phyloP scores from a whole-genome alignment of 2,329 filamentous ascomycete genomes.

The Aspergillus pseudoviridinutans region DNA sequence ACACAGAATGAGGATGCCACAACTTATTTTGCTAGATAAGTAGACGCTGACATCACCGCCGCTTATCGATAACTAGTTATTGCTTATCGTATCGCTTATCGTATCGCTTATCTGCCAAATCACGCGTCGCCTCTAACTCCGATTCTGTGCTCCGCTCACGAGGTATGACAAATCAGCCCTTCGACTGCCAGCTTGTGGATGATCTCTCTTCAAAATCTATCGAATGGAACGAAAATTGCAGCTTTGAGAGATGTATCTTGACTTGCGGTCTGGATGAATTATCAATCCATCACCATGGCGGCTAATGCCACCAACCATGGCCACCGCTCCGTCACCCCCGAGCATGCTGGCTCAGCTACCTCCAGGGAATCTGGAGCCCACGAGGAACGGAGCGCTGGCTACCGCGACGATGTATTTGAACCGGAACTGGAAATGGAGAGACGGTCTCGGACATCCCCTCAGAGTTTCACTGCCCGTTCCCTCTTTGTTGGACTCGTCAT shows the following conservation, averaged over 20 bases:
- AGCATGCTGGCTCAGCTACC: constrained; percentile 5
- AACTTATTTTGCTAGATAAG: background rate
- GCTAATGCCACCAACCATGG: constrained; percentile 19
- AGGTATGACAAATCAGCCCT: background rate
- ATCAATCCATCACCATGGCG: constrained; percentile 33
- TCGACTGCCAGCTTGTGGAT: background rate
- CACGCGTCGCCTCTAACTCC: background rate
- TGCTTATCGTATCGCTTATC: constrained; percentile 1
- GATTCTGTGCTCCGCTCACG: background rate
- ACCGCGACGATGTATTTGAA: background rate
- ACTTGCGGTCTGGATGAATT: constrained; percentile 28
- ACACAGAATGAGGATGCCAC: background rate
- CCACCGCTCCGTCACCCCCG: constrained; percentile 1
- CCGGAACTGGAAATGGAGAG: constrained; percentile 1
- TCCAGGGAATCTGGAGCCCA: constrained; percentile 1
- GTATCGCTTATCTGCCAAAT: background rate
- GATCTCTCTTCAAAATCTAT: background rate
- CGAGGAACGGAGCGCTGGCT: background rate
- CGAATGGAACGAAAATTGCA: background rate
- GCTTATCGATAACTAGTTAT: background rate
- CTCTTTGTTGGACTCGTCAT: constrained; percentile 76
- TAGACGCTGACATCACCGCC: background rate
- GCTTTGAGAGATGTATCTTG: background rate
- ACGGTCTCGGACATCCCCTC: constrained; percentile 25
- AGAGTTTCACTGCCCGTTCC: constrained; percentile 80